Base-by-base conservation (phyloP, 2,329 filamentous ascomycete genomes). In the Colletotrichum musae region DNA sequence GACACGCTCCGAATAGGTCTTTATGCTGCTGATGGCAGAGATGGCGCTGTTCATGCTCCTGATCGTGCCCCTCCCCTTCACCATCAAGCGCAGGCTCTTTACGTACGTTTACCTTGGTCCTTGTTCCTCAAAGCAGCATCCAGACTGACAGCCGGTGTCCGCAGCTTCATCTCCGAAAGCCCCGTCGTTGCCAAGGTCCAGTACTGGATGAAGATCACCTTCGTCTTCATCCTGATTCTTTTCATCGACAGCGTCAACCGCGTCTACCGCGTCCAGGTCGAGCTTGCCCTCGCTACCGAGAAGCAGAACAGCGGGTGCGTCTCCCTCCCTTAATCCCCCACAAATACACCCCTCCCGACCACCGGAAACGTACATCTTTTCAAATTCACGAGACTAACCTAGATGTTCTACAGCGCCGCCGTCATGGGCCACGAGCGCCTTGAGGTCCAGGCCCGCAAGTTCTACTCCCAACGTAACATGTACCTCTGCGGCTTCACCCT, bases 401-500 rank as follows among this genome's bases (percentile, higher is more conserved):
- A 32, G 4, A 2, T 21, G 1, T 47, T 39, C n/a, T 43, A 16
- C 74, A 85, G 82, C 66, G 82, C 92, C 78, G 89, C 91, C 59
- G 91, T 95, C 70, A 90, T 98, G 76, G 95, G 96, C 72, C 92
- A 94, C 79, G 96, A 98, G 81, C 95, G 96, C 73, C 94, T 97
- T 89, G 96, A 99, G 85, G 95, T 98, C 60, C 96, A 99, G 84
- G 95, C 96, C 73, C 94, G 96, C 88, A 99, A 99, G 85, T 99
- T 99, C 88, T 99, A 99, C 89, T 97, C 95, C 71, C 95, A 99
- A 87, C 95, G 96, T 83, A 99, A 99, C 91, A 99, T 99, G 96
- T 99, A 99, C 86, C 94, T 99, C 71, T 98, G 96, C 83, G 96
- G 96, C 76, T 99, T 99, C 88, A 99, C 96, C 5, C 92, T 99